Base-by-base conservation (phyloP, 73 alveolate species). In the Blepharisma stoltei region DNA sequence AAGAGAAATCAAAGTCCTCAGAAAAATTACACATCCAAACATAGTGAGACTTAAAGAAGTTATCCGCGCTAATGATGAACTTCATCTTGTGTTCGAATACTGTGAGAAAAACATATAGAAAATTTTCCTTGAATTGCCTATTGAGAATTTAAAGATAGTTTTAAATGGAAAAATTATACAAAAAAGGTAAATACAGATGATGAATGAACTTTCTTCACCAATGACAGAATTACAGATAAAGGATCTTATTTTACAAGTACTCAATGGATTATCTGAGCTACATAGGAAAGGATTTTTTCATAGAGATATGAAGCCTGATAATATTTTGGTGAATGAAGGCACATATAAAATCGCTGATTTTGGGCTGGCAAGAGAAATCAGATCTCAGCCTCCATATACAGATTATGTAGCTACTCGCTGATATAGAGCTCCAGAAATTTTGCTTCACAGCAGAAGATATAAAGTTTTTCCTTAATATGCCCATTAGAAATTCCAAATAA, bases 221-320 rank as follows among this genome's bases (percentile, higher is more conserved):
- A 87, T 95, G 52, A 91, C 95, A 41, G 99, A 97, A 73, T 85
- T 78, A 55, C 84, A 93, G 76, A 91, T 95, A 46, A 77, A 98
- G 67, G 93, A 93, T 76, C 91, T 97, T 54, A 88, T 96, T 52
- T 95, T 84, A 78, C 95, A 97, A 78, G 95, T 21, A 1, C 49
- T 60, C 3, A 25, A n/a, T 11, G 76, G 55, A 9, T 21, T 97
- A 48, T 94, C 99, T 44, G 93, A 92, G 78, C 95, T 97, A 98
- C 99, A 97, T 86, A 96, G 97, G 87, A 98, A 97, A 85, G 99
- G 99, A 23, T 97, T 92, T 88, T 97, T 97, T 80, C 99, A 98
- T 87, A 23, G 79, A 44, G 79, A 69, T 69, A n/a, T 96, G 78
- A 98, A 98, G 80, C 99, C 99, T 18, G 99, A 98, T 82, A 98